Percentiles rank a stretch among this genome's conserved stretches.
Conservation (phyloP, 805 yeast genomes). For the Saccharomycopsis javanensis region DNA sequence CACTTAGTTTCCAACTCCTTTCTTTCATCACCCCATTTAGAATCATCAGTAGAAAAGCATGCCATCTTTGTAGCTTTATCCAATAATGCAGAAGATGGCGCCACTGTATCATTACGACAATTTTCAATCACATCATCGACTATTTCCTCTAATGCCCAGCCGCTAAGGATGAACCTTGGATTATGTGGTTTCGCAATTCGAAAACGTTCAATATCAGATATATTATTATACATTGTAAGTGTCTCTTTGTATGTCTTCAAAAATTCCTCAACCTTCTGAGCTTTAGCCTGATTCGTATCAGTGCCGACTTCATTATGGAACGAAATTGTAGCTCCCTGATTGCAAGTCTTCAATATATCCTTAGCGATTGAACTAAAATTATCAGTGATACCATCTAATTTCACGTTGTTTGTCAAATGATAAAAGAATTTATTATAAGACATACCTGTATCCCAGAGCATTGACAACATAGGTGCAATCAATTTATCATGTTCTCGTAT, state of each 20-base stretch:
- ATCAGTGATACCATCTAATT: slow-evolving; percentile 10
- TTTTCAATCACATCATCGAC: slow-evolving; percentile 47
- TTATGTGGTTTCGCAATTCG: slow-evolving; percentile 40
- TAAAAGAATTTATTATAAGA: slow-evolving; percentile 80
- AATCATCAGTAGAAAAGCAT: slow-evolving; percentile 58
- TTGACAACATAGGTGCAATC: slow-evolving; percentile 50
- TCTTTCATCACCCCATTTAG: slow-evolving; percentile 57
- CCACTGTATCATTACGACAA: slow-evolving; percentile 34
- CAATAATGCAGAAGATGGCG: slow-evolving; percentile 29
- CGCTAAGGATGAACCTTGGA: slow-evolving; percentile 76
- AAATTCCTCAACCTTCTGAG: slow-evolving; percentile 29
- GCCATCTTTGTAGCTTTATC: slow-evolving; percentile 63
- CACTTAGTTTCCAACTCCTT: slow-evolving; percentile 43
- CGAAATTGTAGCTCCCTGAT: slow-evolving; percentile 12
- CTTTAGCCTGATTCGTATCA: slow-evolving; percentile 27
- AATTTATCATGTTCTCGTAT: slow-evolving; percentile 35
- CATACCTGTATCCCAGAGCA: slow-evolving; percentile 50
- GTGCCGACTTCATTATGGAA: slow-evolving; percentile 24
- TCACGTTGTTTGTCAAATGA: slow-evolving; percentile 35
- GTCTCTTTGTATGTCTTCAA: slow-evolving; percentile 44
- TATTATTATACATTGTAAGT: slow-evolving; percentile 29
- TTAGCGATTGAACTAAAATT: slow-evolving; percentile 22
- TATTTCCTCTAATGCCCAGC: slow-evolving; percentile 82
- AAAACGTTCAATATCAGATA: slow-evolving; percentile 32
- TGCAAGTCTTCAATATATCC: slow-evolving; percentile 23